Evolutionary conservation across 75 land plant species (phyloP).

Genomic region (Picea sitchensis): DNA sequence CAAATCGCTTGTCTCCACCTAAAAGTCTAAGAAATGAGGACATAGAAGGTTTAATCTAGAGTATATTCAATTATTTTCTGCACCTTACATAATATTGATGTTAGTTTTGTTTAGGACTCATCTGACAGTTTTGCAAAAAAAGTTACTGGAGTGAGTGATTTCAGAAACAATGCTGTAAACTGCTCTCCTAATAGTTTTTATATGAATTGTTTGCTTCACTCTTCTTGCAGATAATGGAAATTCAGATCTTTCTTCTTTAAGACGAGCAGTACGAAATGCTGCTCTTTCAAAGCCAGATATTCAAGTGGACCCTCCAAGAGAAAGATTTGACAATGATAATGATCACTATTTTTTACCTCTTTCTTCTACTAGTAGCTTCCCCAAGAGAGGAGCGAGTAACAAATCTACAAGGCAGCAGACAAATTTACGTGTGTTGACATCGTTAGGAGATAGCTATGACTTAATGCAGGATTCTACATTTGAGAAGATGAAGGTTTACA

Average conservation of each 20-base stretch:
- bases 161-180: too few relatives aligned
- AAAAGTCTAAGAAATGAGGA: constrained; percentile 23
- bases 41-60: constrained; percentile 33
- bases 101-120: background rate
- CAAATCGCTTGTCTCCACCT: constrained; percentile 17
- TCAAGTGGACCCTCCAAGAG: constrained; percentile 9
- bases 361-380: too few relatives aligned
- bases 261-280: constrained; percentile 80
- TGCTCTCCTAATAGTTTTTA: background rate
- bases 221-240: constrained; percentile 36
- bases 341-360: too few relatives aligned
- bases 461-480: too few relatives aligned
- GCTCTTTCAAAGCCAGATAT: constrained; percentile 44
- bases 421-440: too few relatives aligned
- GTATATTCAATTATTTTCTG: background rate
- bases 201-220: background rate
- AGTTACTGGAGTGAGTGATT: too few relatives aligned
- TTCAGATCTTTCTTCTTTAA: constrained; percentile 47
- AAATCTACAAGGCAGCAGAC: too few relatives aligned
- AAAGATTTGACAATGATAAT: too few relatives aligned
- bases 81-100: background rate
- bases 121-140: too few relatives aligned
- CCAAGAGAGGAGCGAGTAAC: too few relatives aligned
- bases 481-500: too few relatives aligned
- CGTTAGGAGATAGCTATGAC: too few relatives aligned